Conservation (phyloP, 139 green algal genomes). For the Axilococcus clingmanii region DNA sequence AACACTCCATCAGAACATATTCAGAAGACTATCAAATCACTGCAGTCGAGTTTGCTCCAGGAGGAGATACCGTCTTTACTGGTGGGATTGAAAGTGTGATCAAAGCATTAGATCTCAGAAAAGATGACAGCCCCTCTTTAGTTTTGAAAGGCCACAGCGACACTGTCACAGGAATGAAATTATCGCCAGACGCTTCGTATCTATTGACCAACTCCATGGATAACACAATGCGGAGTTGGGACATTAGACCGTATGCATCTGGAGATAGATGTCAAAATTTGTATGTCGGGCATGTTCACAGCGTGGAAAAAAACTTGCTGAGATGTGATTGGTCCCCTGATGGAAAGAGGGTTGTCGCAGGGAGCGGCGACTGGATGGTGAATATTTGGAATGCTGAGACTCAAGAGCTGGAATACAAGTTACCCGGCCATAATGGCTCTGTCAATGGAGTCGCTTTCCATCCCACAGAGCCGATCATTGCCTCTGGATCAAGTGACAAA, state of each 20-base stretch:
- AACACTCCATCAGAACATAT: constrained; percentile 63
- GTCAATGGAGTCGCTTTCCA: constrained; percentile 95
- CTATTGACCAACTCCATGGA: constrained; percentile 96
- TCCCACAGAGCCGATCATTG: constrained; percentile 82
- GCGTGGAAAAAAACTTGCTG: constrained; percentile 86
- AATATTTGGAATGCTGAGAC: constrained; percentile 55
- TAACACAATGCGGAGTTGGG: constrained; percentile 80
- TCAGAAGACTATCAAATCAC: constrained; percentile 64
- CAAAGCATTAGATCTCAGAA: constrained; percentile 81
- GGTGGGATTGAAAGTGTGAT: constrained; percentile 82
- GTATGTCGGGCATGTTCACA: constrained; percentile 73
- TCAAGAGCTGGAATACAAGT: constrained; percentile 65
- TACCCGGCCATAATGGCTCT: constrained; percentile 84
- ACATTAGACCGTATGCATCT: constrained; percentile 81
- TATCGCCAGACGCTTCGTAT: constrained; percentile 76
- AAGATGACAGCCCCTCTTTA: constrained; percentile 44
- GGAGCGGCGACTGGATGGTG: constrained; percentile 79
- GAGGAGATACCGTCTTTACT: constrained; percentile 72
- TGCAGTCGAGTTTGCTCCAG: constrained; percentile 69
- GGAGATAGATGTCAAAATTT: constrained; percentile 67
- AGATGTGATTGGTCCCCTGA: constrained; percentile 86
- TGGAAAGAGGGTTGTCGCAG: constrained; percentile 55
- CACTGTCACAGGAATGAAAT: constrained; percentile 69
- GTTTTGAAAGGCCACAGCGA: constrained; percentile 62
- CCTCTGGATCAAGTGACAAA: constrained; percentile 57